Conservation (phyloP, 169 alveolate genomes). For the Babesia ovis region DNA sequence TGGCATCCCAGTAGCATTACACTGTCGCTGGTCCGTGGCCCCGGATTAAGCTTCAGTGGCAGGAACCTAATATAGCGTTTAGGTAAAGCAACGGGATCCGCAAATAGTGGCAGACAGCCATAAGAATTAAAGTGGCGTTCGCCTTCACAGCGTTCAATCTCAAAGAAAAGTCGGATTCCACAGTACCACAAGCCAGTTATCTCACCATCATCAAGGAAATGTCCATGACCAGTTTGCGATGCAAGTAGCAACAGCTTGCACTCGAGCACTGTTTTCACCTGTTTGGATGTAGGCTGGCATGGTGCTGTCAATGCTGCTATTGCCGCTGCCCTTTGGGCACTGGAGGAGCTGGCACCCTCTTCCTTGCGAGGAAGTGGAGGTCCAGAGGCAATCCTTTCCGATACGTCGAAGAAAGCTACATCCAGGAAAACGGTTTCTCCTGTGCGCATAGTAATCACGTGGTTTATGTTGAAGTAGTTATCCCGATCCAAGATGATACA, state of each 20-base stretch:
- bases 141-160: conserved; percentile 36
- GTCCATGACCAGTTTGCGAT: conserved; percentile 6
- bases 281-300: not conserved
- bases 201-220: not conserved
- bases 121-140: conserved; percentile 44
- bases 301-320: conserved; percentile 1
- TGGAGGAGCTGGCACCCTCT: not conserved
- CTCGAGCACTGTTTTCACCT: conserved; percentile 30
- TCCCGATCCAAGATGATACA: conserved; percentile 47
- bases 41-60: conserved; percentile 46
- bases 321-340: not conserved
- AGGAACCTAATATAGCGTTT: conserved; percentile 27
- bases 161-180: conserved; percentile 60
- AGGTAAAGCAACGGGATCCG: conserved; percentile 42
- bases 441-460: conserved; percentile 60
- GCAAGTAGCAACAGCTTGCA: conserved; percentile 33
- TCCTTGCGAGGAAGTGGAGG: not conserved
- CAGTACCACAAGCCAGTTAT: conserved; percentile 40
- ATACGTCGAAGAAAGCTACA: conserved; percentile 35
- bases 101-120: conserved; percentile 53
- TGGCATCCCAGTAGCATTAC: conserved; percentile 54
- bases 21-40: conserved; percentile 22
- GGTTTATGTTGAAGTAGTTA: conserved; percentile 48
- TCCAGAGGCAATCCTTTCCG: not conserved
- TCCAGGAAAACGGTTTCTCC: conserved; percentile 43